Conservation (phyloP, 2,329 filamentous ascomycete species). For the Stenocarpella maydis region DNA sequence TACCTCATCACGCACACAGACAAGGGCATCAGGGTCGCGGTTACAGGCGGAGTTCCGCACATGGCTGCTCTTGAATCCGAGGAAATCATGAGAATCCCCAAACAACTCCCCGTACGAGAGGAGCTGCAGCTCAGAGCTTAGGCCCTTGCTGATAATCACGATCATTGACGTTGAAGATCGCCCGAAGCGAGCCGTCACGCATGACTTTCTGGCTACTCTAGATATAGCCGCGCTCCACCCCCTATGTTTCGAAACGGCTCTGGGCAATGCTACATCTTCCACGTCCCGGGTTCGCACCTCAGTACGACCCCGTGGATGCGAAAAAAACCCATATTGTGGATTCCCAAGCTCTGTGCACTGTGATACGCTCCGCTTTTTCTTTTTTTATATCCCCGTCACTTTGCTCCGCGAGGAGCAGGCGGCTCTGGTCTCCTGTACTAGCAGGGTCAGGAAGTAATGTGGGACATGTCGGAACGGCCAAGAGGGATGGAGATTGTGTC, state of each 20-base stretch:
- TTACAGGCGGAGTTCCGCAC: not conserved
- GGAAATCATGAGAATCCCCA: not conserved
- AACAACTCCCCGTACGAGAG: slow-evolving; percentile 13
- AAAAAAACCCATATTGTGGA: not conserved
- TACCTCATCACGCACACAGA: not conserved
- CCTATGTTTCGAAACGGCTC: slow-evolving; percentile 20
- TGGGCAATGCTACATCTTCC: slow-evolving; percentile 3
- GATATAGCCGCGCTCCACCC: slow-evolving; percentile 23
- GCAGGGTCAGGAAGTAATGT: slow-evolving; percentile 23
- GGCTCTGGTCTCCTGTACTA: slow-evolving; percentile 9
- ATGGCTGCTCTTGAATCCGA: not conserved
- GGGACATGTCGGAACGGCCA: slow-evolving; percentile 16
- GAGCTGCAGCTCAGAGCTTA: not conserved
- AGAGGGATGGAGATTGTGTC: slow-evolving; percentile 17
- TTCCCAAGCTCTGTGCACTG: not conserved
- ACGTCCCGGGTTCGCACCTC: slow-evolving; percentile 1
- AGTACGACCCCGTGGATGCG: not conserved
- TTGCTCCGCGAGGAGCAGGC: slow-evolving; percentile 10
- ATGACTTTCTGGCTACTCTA: slow-evolving; percentile 5
- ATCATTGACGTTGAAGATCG: slow-evolving; percentile 10
- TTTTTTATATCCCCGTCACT: not conserved
- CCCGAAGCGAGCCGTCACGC: slow-evolving; percentile 22
- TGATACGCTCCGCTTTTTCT: not conserved
- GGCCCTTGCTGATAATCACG: not conserved
- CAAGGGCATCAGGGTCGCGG: not conserved